Conservation (phyloP, 805 yeast species). For the Lipomyces yamadae region DNA sequence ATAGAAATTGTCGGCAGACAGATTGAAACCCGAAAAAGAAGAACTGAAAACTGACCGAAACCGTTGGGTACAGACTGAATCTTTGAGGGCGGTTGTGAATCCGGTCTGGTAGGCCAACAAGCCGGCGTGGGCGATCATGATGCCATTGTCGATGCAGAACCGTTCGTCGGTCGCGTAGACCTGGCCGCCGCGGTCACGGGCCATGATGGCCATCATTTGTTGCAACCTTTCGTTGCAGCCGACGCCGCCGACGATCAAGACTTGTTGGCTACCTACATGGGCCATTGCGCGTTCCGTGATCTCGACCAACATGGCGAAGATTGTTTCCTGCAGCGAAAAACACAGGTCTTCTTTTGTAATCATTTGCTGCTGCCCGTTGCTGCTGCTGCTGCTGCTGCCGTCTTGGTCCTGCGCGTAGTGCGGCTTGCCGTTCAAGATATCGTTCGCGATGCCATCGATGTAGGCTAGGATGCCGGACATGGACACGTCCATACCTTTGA, state of each 20-base stretch:
- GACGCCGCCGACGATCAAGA: slow-evolving; percentile 97
- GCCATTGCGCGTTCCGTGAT: slow-evolving; percentile 99
- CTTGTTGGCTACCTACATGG: slow-evolving; percentile 87
- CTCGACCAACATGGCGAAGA: slow-evolving; percentile 95
- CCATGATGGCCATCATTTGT: slow-evolving; percentile 97
- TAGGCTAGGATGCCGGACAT: slow-evolving; percentile 94
- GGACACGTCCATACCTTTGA: slow-evolving; percentile 96
- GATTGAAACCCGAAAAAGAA: not conserved
- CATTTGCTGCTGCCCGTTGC: slow-evolving; percentile 43
- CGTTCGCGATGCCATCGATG: slow-evolving; percentile 79
- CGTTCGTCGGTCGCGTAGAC: slow-evolving; percentile 95
- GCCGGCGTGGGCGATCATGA: slow-evolving; percentile 99
- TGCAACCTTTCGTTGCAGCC: slow-evolving; percentile 92
- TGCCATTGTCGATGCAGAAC: slow-evolving; percentile 96
- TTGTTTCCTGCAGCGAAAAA: slow-evolving; percentile 87
- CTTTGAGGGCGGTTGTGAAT: slow-evolving; percentile 57
- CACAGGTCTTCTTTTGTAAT: slow-evolving; percentile 87
- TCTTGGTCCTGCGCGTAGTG: slow-evolving; percentile 49
- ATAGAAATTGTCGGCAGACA: not conserved
- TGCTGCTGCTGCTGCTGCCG: slow-evolving; percentile 46
- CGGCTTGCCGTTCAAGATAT: slow-evolving; percentile 56
- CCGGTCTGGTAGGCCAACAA: slow-evolving; percentile 84
- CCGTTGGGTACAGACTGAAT: slow-evolving; percentile 89
- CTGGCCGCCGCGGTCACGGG: slow-evolving; percentile 82
- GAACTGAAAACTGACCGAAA: slow-evolving; percentile 54